These are phyloP conservation scores for Annulohypoxylon truncatum DNA, from an alignment of 2,329 filamentous ascomycete species.

Conservation along the genomic window DNA sequence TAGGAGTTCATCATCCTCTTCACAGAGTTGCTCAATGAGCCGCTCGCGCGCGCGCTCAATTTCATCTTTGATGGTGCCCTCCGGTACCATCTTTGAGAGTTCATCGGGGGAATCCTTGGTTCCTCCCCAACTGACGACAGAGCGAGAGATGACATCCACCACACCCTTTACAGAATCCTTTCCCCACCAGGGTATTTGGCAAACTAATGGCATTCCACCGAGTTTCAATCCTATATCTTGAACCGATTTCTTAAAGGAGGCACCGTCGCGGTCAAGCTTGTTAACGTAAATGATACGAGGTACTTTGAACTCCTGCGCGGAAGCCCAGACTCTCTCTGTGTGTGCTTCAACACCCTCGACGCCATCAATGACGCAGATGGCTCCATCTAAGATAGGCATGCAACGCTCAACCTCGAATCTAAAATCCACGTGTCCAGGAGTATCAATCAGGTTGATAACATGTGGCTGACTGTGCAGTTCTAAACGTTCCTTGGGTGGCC, in stretches of 20 bases:
- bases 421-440: constrained; percentile 96
- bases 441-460: constrained; percentile 92
- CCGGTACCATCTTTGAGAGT: constrained; percentile 64
- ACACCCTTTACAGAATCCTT: constrained; percentile 84
- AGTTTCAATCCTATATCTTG: constrained; percentile 85
- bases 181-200: constrained; percentile 95
- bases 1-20: constrained; percentile 87
- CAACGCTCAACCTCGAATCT: constrained; percentile 96
- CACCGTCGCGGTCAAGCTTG: constrained; percentile 86
- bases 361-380: constrained; percentile 91
- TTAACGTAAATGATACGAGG: constrained; percentile 86
- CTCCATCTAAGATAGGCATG: constrained; percentile 86
- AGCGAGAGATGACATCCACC: constrained; percentile 82
- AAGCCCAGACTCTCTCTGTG: constrained; percentile 95
- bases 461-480: constrained; percentile 35
- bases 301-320: constrained; percentile 86
- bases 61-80: constrained; percentile 68
- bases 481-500: constrained; percentile 70
- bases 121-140: constrained; percentile 77
- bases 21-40: constrained; percentile 85
- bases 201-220: constrained; percentile 87
- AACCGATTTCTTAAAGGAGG: constrained; percentile 84
- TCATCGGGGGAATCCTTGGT: constrained; percentile 54
- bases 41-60: constrained; percentile 79
- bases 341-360: constrained; percentile 96